Evolutionary conservation across 805 yeast species (phyloP).

Genomic region (Myxozyma geophila): DNA sequence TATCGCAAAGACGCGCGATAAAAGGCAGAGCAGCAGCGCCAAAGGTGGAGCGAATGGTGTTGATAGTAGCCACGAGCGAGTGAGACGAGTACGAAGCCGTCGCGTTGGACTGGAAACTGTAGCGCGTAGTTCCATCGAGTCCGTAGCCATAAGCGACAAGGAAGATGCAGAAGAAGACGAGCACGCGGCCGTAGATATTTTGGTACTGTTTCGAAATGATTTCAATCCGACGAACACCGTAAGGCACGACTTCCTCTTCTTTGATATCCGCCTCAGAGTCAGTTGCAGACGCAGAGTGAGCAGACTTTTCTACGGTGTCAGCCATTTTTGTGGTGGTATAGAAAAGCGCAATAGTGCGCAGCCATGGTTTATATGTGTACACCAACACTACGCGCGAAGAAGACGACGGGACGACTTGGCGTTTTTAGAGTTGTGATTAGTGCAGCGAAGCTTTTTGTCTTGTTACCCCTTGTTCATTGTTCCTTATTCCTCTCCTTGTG

Average conservation of each 20-base stretch:
- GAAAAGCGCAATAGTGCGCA: too few species aligned
- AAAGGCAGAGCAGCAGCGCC: slow-evolving; percentile 71
- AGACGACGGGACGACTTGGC: too few species aligned
- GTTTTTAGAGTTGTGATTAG: too few species aligned
- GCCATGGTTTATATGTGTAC: too few species aligned
- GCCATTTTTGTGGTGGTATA: too few species aligned
- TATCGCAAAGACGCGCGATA: slow-evolving; percentile 66
- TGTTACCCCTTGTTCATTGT: too few species aligned
- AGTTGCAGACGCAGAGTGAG: background rate
- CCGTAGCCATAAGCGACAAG: slow-evolving; percentile 63
- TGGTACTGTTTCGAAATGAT: slow-evolving; percentile 57
- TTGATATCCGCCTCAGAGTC: background rate
- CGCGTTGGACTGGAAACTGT: slow-evolving; percentile 61
- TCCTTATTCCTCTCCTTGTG: too few species aligned
- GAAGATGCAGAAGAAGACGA: slow-evolving; percentile 56
- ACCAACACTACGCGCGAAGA: too few species aligned
- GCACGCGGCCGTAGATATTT: slow-evolving; percentile 45
- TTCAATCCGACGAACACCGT: slow-evolving; percentile 63
- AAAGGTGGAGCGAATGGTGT: slow-evolving; percentile 61
- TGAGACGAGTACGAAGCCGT: slow-evolving; percentile 59
- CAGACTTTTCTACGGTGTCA: background rate
- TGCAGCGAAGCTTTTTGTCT: too few species aligned
- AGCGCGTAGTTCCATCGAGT: slow-evolving; percentile 61
- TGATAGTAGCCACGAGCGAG: slow-evolving; percentile 62
- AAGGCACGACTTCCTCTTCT: slow-evolving; percentile 29